Percentiles rank a stretch among this genome's conserved stretches.
These are phyloP conservation scores for Mycena amicta DNA, from an alignment of 768 basidiomycete genomes.

Conservation along the genomic window DNA sequence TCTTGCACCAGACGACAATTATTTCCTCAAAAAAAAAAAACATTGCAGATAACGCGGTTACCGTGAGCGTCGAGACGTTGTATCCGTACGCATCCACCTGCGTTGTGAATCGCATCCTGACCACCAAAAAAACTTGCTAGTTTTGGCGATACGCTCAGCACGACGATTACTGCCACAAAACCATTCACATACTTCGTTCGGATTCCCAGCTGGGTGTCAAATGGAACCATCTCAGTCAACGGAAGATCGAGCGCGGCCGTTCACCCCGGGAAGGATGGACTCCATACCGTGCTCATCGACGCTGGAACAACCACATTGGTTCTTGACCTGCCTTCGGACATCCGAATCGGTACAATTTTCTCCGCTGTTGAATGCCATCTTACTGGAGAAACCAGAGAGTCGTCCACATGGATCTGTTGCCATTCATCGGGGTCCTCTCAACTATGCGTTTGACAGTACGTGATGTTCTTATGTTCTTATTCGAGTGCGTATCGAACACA, in stretches of 20 bases:
- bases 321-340: constrained; percentile 48
- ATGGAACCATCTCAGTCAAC: constrained; percentile 37
- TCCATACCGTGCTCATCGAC: constrained; percentile 41
- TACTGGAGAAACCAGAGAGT: constrained; percentile 35
- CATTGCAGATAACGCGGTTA: constrained; percentile 37
- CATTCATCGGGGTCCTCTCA: constrained; percentile 54
- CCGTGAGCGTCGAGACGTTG: constrained; percentile 38
- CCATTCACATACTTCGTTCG: constrained; percentile 41
- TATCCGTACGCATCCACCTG: constrained; percentile 33
- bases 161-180: constrained; percentile 34
- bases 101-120: background rate
- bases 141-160: constrained; percentile 39
- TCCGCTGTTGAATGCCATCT: background rate
- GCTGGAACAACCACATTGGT: constrained; percentile 48
- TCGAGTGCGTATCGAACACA: background rate
- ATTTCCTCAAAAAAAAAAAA: no score
- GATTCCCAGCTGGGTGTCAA: constrained; percentile 42
- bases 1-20: no score
- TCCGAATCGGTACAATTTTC: constrained; percentile 41
- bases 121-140: background rate
- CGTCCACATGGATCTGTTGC: constrained; percentile 55
- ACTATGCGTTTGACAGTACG: constrained; percentile 58
- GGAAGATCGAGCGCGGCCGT: constrained; percentile 39
- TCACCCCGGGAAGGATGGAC: constrained; percentile 43
- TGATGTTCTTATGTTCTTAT: background rate